Base-by-base conservation (phyloP, 2,329 filamentous ascomycete genomes). In the Botrytis fragariae region DNA sequence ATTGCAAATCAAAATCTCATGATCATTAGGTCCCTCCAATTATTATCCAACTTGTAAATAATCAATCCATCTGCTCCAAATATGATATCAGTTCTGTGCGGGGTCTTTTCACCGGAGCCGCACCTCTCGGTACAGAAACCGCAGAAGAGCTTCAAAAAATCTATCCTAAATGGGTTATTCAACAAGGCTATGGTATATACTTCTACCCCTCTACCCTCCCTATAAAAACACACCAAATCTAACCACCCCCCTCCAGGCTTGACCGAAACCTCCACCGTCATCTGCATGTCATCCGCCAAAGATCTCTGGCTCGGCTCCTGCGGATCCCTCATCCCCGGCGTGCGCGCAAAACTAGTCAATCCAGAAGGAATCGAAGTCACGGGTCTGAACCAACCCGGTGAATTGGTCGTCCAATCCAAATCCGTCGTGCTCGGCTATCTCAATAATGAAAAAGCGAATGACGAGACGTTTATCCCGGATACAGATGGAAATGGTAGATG, bases 401-500 rank as follows among this genome's bases (percentile, higher is more conserved):
- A 98, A 82, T 87, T 98, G 22, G 86, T 93, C 29, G 88, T 97
- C 35, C 92, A 93, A 80, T 89, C 89, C 0, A 94, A 94, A 0
- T 90, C 91, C 1, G 88, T 97, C 1, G 90, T 92, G 0, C 83
- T 97, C 0, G 95, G 95, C 1, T 98, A 98, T 78, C 84, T 97
- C 71, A 92, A 97, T 83, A 97, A 97, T 79, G 90, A 92, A 62
- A 91, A 92, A 79, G 94, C 95, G 4, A 97, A 91, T 32, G 86
- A 87, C 69, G 93, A 97, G 80, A 96, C 94, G 0, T 98, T 94
- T 79, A 79, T 90, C 0, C 84, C 83, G 75, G 86, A 90, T 69
- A 85, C 90, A 1, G 90, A 94, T 76, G 86, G 86, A n/a, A 80
- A 83, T 22, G 90, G 90, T 16, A 83, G 90, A 75, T 96, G 93